Evolutionary conservation across 768 basidiomycete species (phyloP), one percentile per base, ranked within the genome.

Genomic region (Inosperma sp.): DNA sequence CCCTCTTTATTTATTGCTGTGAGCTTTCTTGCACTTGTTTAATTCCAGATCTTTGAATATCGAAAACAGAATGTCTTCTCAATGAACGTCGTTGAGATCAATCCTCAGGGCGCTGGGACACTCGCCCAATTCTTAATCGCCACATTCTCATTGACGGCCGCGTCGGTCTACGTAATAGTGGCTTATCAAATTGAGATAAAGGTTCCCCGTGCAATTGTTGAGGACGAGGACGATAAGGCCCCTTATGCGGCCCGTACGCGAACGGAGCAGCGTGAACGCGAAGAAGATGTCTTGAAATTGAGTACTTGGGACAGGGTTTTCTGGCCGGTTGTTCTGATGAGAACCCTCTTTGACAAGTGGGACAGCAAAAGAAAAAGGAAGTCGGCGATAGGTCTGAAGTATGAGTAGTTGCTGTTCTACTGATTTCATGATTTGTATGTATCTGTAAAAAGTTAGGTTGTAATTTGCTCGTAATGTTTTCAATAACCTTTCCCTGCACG

Each of bases 51-150:
- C 37, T 4, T n/a, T n/a, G n/a, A n/a, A n/a, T n/a, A n/a, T n/a
- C n/a, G n/a, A n/a, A n/a, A n/a, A n/a, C 51, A 82, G 80, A 64
- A 68, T 14, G 65, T 75, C 4, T 82, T 80, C 46, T 76, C 80
- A 4, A 83, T 82, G 81, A 83, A 82, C 52, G 61, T 82, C 34
- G 14, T 23, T 9, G 75, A 75, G 55, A 66, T 82, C 49, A 72
- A 70, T 48, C 61, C 29, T 0, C 19, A 59, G 13, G 61, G 65
- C 5, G 19, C 48, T 8, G 68, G 59, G 41, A 71, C 72, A 0
- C 56, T 81, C 1, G 33, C 30, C 3, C 70, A 72, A 42, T 82
- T 73, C 37, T 22, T 73, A 27, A 71, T 59, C 13, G 57, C 60
- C 16, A 69, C 72, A 2, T 36, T 81, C 17, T 58, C 71, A 7